These are phyloP conservation scores for Capronia coronata DNA, from an alignment of 2,329 filamentous ascomycete species.

Conservation along the genomic window DNA sequence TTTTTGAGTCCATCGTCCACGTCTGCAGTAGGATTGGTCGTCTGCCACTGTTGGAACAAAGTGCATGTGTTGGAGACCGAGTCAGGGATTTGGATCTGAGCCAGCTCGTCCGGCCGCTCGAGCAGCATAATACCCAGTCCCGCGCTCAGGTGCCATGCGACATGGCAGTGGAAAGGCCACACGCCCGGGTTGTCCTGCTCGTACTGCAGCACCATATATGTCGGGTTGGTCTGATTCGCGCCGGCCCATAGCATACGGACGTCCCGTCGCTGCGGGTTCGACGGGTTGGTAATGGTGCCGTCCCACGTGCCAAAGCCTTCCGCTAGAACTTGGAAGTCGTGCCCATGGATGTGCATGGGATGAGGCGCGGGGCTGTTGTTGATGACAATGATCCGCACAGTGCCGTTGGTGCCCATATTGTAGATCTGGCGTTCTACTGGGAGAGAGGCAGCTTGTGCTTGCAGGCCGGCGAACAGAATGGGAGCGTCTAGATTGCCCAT, in stretches of 20 bases:
- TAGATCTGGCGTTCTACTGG: conserved; percentile 17
- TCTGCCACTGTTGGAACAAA: conserved; percentile 13
- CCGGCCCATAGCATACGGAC: conserved; percentile 31
- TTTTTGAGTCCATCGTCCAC: conserved; percentile 17
- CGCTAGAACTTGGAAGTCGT: conserved; percentile 28
- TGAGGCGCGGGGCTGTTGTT: conserved; percentile 32
- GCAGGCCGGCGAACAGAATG: conserved; percentile 36
- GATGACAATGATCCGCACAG: conserved; percentile 20
- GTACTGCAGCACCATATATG: conserved; percentile 39
- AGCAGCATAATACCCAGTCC: conserved; percentile 19
- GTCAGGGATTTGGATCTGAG: conserved; percentile 14
- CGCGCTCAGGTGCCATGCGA: conserved; percentile 29
- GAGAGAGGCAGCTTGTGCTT: conserved; percentile 6
- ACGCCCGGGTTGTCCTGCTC: conserved; percentile 40
- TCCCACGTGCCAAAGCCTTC: conserved; percentile 23
- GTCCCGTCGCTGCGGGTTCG: conserved; percentile 39
- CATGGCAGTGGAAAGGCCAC: conserved; percentile 42
- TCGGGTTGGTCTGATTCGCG: conserved; percentile 15
- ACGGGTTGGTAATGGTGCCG: conserved; percentile 21
- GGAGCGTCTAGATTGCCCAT: conserved; percentile 39
- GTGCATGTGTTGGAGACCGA: conserved; percentile 7
- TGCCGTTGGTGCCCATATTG: conserved; percentile 17
- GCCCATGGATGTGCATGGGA: conserved; percentile 35
- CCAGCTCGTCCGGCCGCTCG: conserved; percentile 15
- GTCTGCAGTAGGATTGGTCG: conserved; percentile 8